phyloP scores from a whole-genome alignment of 1,139 yeast species.

The Saccharomyces hybrid region DNA sequence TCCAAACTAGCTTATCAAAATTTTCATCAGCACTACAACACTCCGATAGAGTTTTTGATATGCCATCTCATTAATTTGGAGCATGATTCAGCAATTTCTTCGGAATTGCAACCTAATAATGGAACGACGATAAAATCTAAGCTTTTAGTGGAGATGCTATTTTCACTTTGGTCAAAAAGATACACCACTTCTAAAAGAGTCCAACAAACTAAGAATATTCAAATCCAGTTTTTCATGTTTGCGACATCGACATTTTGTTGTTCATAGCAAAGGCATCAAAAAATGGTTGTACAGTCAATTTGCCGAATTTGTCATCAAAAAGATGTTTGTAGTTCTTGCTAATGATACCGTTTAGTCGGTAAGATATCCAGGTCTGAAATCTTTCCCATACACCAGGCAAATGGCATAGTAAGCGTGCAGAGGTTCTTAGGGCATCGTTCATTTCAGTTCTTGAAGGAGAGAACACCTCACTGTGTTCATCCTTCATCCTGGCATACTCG shows the following conservation, averaged over 20 bases:
- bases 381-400: not conserved
- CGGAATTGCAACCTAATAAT: conserved; percentile 17
- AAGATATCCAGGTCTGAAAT: not conserved
- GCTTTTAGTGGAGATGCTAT: not conserved
- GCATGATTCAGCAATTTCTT: conserved; percentile 12
- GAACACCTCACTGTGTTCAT: not conserved
- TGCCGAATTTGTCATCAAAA: not conserved
- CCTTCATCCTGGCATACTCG: not conserved
- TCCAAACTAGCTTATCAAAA: conserved; percentile 38
- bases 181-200: conserved; percentile 15
- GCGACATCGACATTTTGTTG: not conserved
- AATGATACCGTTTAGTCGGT: not conserved
- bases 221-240: not conserved
- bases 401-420: not conserved
- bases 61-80: conserved; percentile 27
- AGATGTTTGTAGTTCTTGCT: not conserved
- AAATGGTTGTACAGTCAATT: not conserved
- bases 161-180: conserved; percentile 7
- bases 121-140: conserved; percentile 16
- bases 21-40: conserved; percentile 6
- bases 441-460: not conserved
- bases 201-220: conserved; percentile 10
- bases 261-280: not conserved
- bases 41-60: conserved; percentile 9
- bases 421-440: not conserved